Evolutionary conservation across 169 alveolate genomes (phyloP).

Genomic region (Cryptosporidium baileyi): DNA sequence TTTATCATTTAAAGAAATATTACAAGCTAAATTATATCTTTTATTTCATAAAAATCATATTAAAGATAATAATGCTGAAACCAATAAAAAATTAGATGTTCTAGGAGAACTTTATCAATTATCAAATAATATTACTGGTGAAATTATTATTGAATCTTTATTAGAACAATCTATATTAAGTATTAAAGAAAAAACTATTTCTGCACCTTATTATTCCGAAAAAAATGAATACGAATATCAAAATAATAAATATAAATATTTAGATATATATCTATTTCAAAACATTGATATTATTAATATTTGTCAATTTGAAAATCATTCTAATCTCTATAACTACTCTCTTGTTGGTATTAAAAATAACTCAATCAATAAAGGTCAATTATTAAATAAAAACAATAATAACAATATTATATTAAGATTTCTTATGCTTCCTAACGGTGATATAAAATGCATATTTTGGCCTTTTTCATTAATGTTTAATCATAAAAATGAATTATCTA

Average conservation of each 20-base stretch:
- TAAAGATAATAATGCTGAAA: background rate
- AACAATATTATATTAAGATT: slow-evolving; percentile 27
- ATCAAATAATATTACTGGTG: slow-evolving; percentile 35
- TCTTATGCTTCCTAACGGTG: slow-evolving; percentile 65
- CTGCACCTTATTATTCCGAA: slow-evolving; percentile 42
- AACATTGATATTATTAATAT: background rate
- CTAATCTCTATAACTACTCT: background rate
- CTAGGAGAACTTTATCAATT: slow-evolving; percentile 15
- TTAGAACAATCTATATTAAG: slow-evolving; percentile 31
- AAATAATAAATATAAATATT: slow-evolving; percentile 1
- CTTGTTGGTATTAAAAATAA: background rate
- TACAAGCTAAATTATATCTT: slow-evolving; percentile 24
- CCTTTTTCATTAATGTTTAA: slow-evolving; percentile 18
- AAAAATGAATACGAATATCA: background rate
- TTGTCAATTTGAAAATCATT: background rate
- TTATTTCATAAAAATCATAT: background rate
- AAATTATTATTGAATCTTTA: slow-evolving; percentile 12
- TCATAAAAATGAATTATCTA: background rate
- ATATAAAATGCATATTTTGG: slow-evolving; percentile 50
- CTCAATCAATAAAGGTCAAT: background rate
- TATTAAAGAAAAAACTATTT: slow-evolving; percentile 39
- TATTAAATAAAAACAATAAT: background rate
- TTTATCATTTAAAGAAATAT: slow-evolving; percentile 18
- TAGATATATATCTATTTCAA: slow-evolving; percentile 22
- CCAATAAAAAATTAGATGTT: background rate